phyloP scores from a whole-genome alignment of 2,329 filamentous ascomycete species.

The Geosmithia putterillii region DNA sequence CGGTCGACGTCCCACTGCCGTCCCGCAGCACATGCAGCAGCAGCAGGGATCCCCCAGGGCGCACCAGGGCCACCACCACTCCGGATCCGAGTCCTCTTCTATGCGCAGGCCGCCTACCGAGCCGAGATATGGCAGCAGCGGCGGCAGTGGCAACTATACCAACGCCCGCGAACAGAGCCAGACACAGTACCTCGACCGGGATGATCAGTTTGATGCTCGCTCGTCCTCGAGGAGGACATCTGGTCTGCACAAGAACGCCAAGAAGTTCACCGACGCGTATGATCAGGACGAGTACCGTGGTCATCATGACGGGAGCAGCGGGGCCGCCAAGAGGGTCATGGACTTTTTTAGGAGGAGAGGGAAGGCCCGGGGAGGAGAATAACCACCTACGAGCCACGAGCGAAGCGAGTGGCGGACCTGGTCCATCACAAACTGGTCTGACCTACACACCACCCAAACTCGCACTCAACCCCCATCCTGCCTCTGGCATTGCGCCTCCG shows the following conservation, averaged over 20 bases:
- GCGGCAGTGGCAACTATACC: too few relatives aligned
- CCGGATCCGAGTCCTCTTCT: conserved; percentile 42
- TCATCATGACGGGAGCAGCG: conserved; percentile 69
- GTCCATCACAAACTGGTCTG: too few relatives aligned
- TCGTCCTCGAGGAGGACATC: conserved; percentile 26
- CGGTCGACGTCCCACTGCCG: conserved; percentile 24
- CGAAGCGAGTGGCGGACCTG: too few relatives aligned
- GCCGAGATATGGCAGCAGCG: conserved; percentile 25
- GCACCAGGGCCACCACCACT: conserved; percentile 26
- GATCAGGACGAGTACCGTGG: conserved; percentile 57
- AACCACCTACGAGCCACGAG: too few relatives aligned
- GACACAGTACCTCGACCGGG: conserved; percentile 7
- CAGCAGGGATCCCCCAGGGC: too few relatives aligned
- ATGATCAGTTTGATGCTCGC: too few relatives aligned
- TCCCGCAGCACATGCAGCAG: conserved; percentile 30
- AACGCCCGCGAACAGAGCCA: too few relatives aligned
- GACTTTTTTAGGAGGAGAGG: conserved; percentile 90
- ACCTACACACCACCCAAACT: too few relatives aligned
- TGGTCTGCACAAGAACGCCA: conserved; percentile 72
- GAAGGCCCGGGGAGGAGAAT: conserved; percentile 56
- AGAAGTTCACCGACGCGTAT: conserved; percentile 82
- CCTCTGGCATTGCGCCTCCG: too few relatives aligned
- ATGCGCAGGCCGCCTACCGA: conserved; percentile 29
- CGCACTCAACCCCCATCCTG: too few relatives aligned
- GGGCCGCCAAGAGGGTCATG: conserved; percentile 87